Percentiles rank a stretch among this genome's conserved stretches.
Evolutionary conservation across 2,329 filamentous ascomycete species (phyloP).

Genomic region (Botrytis squamosa): DNA sequence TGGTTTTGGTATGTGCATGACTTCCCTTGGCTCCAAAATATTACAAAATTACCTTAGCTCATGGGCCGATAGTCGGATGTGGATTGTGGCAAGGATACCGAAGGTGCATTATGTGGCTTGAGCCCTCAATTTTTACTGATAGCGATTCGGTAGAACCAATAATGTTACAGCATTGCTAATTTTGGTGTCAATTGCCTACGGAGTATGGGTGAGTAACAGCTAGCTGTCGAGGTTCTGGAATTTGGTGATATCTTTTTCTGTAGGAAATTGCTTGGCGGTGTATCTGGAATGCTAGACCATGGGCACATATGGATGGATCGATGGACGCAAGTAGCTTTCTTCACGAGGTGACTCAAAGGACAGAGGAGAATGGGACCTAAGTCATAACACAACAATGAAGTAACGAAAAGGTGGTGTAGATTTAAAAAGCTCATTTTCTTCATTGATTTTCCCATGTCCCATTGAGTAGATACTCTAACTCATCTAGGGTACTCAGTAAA

Average conservation of each 20-base stretch:
- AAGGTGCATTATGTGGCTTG: not conserved
- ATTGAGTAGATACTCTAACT: not conserved
- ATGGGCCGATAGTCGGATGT: conserved; percentile 16
- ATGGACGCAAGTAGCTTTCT: not conserved
- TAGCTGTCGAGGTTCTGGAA: not conserved
- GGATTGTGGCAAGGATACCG: not conserved
- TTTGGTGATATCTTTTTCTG: too few species aligned
- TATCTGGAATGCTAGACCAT: not conserved
- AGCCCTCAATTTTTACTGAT: not conserved
- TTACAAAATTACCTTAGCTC: conserved; percentile 10
- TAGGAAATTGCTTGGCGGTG: not conserved
- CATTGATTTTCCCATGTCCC: not conserved
- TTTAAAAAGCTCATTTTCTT: not conserved
- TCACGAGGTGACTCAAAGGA: not conserved
- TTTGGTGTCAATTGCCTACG: not conserved
- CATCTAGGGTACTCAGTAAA: conserved; percentile 1
- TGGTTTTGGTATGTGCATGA: conserved; percentile 9
- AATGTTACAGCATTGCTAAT: not conserved
- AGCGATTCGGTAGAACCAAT: not conserved
- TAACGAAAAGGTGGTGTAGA: not conserved
- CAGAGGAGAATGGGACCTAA: too few species aligned
- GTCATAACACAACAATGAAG: not conserved
- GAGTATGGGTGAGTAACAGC: not conserved
- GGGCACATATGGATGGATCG: not conserved
- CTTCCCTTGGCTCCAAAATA: conserved; percentile 1